Evolutionary conservation across 148 eudicot genomes (phyloP), one percentile per base, ranked within the genome.

Genomic region (Amaranthus cruentus): DNA sequence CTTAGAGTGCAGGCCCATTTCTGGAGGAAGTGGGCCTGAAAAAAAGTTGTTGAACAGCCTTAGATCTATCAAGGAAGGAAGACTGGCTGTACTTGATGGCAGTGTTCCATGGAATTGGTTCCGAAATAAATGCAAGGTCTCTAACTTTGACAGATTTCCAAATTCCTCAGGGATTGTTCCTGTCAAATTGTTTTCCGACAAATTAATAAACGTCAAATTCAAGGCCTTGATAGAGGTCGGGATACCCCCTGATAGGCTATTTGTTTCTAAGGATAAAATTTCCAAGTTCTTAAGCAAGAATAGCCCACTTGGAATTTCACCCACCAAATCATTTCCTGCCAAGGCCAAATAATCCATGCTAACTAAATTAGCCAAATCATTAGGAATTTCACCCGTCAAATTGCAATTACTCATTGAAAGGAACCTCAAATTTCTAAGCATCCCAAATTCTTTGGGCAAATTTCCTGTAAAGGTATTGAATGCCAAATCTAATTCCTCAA

Each of bases 1-100:
- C 15, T 74, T 83, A 18, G 93, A 88, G 73, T 87, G 81, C 3
- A 80, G 70, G 50, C 97, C 93, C 4, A 91, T 12, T 6, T 85
- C 91, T 0, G 85, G 79, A 6, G 93, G 97, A 58, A 91, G 69
- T 9, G 62, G n/a, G n/a, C n/a, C n/a, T n/a, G n/a, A n/a, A n/a
- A n/a, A n/a, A n/a, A n/a, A n/a, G n/a, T n/a, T n/a, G 43, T 6
- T 50, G 38, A 78, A 88, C 18, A 86, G 51, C 43, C 68, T 65
- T 2, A 91, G 66, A 9, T 0, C 10, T 49, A 11, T 65, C 68
- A 91, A 48, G 2, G 71, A 74, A 7, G 89, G 81, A 38, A 87
- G 59, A 38, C 42, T 47, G 49, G 82, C 88, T 51, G 89, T 71
- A 59, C 82, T 69, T 62, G 59, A 42, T 12, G 93, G 93, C 43